phyloP scores from a whole-genome alignment of 768 basidiomycete species.

The Grammothele lineata region DNA sequence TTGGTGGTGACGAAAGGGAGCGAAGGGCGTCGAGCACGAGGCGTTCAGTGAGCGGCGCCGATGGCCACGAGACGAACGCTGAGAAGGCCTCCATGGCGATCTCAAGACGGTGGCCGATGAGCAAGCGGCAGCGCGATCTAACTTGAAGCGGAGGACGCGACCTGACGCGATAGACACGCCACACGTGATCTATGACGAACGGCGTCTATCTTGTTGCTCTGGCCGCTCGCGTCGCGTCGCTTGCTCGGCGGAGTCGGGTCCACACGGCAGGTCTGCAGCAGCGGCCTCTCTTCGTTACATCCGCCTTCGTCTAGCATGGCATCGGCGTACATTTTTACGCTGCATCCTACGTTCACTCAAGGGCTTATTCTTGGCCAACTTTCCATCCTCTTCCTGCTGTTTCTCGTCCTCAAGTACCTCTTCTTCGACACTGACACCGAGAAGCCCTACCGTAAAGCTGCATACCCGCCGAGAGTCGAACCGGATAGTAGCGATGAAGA shows the following conservation, averaged over 20 bases:
- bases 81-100: constrained; percentile 15
- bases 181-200: constrained; percentile 3
- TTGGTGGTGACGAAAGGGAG: constrained; percentile 24
- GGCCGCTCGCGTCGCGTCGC: neutral
- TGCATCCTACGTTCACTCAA: constrained; percentile 91
- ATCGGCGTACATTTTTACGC: constrained; percentile 60
- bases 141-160: neutral
- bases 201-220: constrained; percentile 1
- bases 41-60: constrained; percentile 47
- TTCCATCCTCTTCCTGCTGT: constrained; percentile 74
- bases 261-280: too few species aligned
- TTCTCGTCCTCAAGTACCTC: constrained; percentile 87
- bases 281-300: too few species aligned
- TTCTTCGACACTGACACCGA: constrained; percentile 77
- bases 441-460: constrained; percentile 48
- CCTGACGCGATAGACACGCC: neutral
- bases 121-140: too few species aligned
- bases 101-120: neutral
- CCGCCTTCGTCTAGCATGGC: too few species aligned
- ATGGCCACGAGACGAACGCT: constrained; percentile 50
- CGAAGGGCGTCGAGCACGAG: constrained; percentile 43
- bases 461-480: constrained; percentile 58
- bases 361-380: constrained; percentile 91
- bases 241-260: too few species aligned
- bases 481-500: constrained; percentile 30